Evolutionary conservation across 2,329 filamentous ascomycete genomes (phyloP).

Genomic region (Exophiala phaeomuriformis): DNA sequence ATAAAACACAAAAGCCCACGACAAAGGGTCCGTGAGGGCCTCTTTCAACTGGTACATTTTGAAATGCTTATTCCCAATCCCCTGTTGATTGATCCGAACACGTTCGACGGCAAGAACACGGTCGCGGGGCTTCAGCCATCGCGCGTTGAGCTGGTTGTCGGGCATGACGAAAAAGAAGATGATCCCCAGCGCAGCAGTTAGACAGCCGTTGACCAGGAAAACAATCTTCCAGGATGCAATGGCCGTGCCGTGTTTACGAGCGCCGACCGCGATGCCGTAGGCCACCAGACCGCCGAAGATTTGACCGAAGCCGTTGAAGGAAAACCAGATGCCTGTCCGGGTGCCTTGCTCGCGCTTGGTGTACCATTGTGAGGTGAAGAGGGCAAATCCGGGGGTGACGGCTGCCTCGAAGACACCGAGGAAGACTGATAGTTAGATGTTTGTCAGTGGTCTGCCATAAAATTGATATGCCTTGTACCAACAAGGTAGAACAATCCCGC

Average conservation of each 20-base stretch:
- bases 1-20: constrained; percentile 55
- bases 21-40: constrained; percentile 51
- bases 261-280: constrained; percentile 56
- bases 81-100: constrained; percentile 66
- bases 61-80: constrained; percentile 63
- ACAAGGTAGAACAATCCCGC: no score
- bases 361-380: constrained; percentile 66
- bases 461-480: not conserved
- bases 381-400: constrained; percentile 60
- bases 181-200: constrained; percentile 45
- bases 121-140: constrained; percentile 59
- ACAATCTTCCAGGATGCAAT: constrained; percentile 62
- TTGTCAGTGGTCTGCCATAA: not conserved
- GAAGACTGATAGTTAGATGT: constrained; percentile 8
- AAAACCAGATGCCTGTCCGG: constrained; percentile 61
- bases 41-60: constrained; percentile 60
- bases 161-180: constrained; percentile 49
- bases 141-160: constrained; percentile 54
- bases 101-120: constrained; percentile 62
- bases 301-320: constrained; percentile 58
- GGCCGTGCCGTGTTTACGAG: constrained; percentile 47
- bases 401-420: constrained; percentile 59
- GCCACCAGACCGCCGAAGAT: constrained; percentile 57
- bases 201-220: constrained; percentile 48
- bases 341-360: constrained; percentile 61